Percentiles rank a stretch among this genome's conserved stretches.
Conservation (phyloP, 192 early-diverging fungal genomes). For the Backusella liffmaniae region DNA sequence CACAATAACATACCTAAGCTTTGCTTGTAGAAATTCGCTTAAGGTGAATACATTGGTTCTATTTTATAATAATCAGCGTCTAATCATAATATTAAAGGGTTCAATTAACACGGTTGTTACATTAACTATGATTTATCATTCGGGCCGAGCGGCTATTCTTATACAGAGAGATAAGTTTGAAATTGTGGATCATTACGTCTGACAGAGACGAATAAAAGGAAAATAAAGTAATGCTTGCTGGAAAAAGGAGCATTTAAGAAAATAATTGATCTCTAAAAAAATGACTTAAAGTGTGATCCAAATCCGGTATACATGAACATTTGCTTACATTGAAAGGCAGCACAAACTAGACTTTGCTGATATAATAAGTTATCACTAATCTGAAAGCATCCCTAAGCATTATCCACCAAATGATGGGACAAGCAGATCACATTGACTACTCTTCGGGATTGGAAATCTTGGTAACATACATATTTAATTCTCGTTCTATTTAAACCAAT, state of each 20-base stretch:
- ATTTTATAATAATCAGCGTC: neutral
- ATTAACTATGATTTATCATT: neutral
- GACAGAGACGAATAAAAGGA: neutral
- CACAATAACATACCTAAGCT: neutral
- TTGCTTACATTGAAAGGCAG: neutral
- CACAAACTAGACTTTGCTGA: neutral
- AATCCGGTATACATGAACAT: neutral
- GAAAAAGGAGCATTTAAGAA: neutral
- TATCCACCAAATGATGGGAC: neutral
- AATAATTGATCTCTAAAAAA: neutral
- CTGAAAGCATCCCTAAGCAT: neutral
- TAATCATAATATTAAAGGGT: neutral
- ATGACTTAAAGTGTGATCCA: neutral
- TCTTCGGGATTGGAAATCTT: neutral
- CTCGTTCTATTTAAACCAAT: neutral
- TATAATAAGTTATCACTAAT: neutral
- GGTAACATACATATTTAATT: neutral
- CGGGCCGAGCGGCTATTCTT: neutral
- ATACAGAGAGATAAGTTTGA: neutral
- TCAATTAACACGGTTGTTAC: neutral
- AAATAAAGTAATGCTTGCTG: neutral
- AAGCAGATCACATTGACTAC: neutral
- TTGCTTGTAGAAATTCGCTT: neutral
- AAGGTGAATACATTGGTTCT: neutral
- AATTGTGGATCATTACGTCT: neutral